Percentiles rank a stretch among this genome's conserved stretches.
These are phyloP conservation scores for Testicularia cyperi DNA, from an alignment of 1,284 basidiomycete genomes.

Conservation along the genomic window DNA sequence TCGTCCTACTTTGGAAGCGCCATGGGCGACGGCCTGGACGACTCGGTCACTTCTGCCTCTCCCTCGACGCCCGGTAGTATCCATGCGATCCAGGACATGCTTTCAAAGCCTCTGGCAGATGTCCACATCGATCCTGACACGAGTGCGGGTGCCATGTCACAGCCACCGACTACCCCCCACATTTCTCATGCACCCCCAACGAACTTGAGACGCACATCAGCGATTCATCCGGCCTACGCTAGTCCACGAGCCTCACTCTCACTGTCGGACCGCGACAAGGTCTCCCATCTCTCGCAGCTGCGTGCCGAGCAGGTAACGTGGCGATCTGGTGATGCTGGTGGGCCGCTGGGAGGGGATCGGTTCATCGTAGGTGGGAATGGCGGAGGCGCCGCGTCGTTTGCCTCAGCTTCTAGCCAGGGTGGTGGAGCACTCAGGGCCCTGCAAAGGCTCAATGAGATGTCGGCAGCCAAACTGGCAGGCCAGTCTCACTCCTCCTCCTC, in stretches of 20 bases:
- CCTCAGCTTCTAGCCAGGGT: too few species aligned
- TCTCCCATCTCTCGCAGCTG: slow-evolving; percentile 15
- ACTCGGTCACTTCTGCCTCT: slow-evolving; percentile 23
- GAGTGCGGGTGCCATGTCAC: too few species aligned
- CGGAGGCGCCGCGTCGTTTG: too few species aligned
- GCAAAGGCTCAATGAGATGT: slow-evolving; percentile 34
- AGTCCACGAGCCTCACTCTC: slow-evolving; percentile 25
- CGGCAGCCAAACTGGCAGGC: slow-evolving; percentile 25
- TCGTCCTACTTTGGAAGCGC: slow-evolving; percentile 36
- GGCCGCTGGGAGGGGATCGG: too few species aligned
- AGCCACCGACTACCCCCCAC: too few species aligned
- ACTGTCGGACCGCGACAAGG: slow-evolving; percentile 23
- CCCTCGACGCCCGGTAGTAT: slow-evolving; percentile 33
- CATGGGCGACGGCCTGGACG: slow-evolving; percentile 15
- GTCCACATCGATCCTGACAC: too few species aligned
- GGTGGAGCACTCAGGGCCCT: slow-evolving; percentile 27
- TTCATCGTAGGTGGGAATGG: too few species aligned
- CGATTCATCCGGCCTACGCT: background rate
- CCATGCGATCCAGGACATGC: slow-evolving; percentile 20
- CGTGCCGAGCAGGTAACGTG: slow-evolving; percentile 28
- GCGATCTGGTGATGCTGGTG: too few species aligned
- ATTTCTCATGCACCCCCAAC: too few species aligned
- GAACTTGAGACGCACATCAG: background rate
- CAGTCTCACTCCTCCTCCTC: too few species aligned
- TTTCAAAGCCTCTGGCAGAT: slow-evolving; percentile 8